phyloP scores from a whole-genome alignment of 176 grass and related monocot species.

The Juncus inflexus region DNA sequence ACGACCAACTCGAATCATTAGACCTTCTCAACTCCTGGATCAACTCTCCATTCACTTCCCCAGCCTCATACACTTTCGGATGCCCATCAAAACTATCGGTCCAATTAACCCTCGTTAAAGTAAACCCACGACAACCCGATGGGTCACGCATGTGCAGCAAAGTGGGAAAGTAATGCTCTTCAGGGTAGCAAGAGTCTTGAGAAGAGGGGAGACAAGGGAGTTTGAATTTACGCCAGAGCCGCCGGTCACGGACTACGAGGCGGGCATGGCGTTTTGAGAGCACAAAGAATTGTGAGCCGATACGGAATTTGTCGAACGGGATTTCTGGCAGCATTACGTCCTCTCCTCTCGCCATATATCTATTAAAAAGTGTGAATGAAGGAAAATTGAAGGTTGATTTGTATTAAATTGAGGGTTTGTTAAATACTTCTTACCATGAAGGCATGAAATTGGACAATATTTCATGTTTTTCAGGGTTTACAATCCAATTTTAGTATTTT shows the following conservation, averaged over 20 bases:
- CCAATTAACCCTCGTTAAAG: slow-evolving; percentile 85
- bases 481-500: too few species aligned
- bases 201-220: slow-evolving; percentile 44
- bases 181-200: slow-evolving; percentile 60
- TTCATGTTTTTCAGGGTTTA: not conserved
- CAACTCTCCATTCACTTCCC: slow-evolving; percentile 46
- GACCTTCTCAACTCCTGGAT: slow-evolving; percentile 38
- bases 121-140: slow-evolving; percentile 48
- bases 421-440: not conserved
- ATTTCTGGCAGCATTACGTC: slow-evolving; percentile 72
- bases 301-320: slow-evolving; percentile 59
- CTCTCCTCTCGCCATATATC: slow-evolving; percentile 65
- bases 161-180: slow-evolving; percentile 96
- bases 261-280: slow-evolving; percentile 64
- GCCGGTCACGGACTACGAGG: slow-evolving; percentile 62
- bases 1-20: slow-evolving; percentile 27
- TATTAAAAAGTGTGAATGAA: not conserved
- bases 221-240: slow-evolving; percentile 78
- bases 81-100: slow-evolving; percentile 69
- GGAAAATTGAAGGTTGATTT: not conserved
- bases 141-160: slow-evolving; percentile 78
- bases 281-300: slow-evolving; percentile 89
- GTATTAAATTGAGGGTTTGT: not conserved
- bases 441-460: not conserved
- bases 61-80: slow-evolving; percentile 46